A percentile compares a stretch with the other conserved stretches of the same genome.
Conservation (phyloP, 495 filamentous ascomycete species). For the Neurospora discreta region DNA sequence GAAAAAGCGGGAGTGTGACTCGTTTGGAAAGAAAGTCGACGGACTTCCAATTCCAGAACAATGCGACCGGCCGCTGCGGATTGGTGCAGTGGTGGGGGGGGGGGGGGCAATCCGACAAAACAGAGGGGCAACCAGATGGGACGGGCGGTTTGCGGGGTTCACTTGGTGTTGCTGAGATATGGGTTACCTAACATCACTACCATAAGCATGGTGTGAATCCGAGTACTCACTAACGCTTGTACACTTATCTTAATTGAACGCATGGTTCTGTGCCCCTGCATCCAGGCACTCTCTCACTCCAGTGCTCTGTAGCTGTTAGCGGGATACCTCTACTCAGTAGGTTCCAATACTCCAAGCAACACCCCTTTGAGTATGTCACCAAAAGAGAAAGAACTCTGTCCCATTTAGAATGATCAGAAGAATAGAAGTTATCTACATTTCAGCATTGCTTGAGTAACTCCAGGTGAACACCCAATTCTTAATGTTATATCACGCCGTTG, state of each 20-base stretch:
- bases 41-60: neutral
- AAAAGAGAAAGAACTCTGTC: neutral
- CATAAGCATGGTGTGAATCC: neutral
- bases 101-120: neutral
- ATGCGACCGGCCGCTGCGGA: neutral
- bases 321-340: too few relatives aligned
- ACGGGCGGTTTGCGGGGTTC: slow-evolving; percentile 15
- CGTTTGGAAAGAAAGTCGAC: slow-evolving; percentile 3
- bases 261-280: neutral
- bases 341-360: neutral
- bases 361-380: neutral
- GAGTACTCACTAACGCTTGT: neutral
- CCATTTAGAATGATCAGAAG: too few relatives aligned
- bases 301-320: neutral
- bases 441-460: too few relatives aligned
- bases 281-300: neutral
- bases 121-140: neutral
- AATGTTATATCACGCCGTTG: too few relatives aligned
- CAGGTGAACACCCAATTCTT: too few relatives aligned
- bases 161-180: neutral
- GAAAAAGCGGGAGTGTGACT: slow-evolving; percentile 14
- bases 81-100: neutral
- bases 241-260: neutral
- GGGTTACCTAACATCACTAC: neutral
- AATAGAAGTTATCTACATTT: too few relatives aligned